Conservation (phyloP, 1,284 basidiomycete species). For the Apiotrichum mycotoxinovorans region DNA sequence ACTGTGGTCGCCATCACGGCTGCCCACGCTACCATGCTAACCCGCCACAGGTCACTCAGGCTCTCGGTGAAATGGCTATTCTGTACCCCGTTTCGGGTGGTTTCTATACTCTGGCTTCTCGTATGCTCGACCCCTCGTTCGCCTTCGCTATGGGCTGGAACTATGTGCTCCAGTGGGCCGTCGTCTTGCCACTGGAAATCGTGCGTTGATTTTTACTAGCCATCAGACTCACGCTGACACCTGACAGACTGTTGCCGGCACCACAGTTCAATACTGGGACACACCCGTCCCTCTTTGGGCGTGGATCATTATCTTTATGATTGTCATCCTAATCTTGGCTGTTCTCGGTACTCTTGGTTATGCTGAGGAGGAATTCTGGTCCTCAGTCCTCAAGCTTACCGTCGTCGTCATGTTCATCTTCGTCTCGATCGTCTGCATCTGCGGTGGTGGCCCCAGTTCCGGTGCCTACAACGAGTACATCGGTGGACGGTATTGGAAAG, state of each 20-base stretch:
- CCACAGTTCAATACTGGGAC: constrained; percentile 46
- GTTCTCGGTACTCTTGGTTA: constrained; percentile 43
- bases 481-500: constrained; percentile 36
- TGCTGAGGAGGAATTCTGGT: constrained; percentile 50
- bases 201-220: background rate
- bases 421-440: constrained; percentile 39
- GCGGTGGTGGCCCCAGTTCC: constrained; percentile 40
- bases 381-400: constrained; percentile 45
- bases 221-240: background rate
- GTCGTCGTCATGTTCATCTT: constrained; percentile 50
- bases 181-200: constrained; percentile 49
- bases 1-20: background rate
- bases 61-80: constrained; percentile 53
- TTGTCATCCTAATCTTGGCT: constrained; percentile 31
- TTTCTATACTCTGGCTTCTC: constrained; percentile 51
- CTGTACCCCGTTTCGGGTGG: constrained; percentile 52
- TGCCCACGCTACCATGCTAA: background rate
- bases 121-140: constrained; percentile 42
- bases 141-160: constrained; percentile 50
- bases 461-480: constrained; percentile 33
- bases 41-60: constrained; percentile 37
- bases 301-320: constrained; percentile 48
- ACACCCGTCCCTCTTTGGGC: constrained; percentile 39
- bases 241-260: constrained; percentile 43
- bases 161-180: constrained; percentile 49